phyloP scores from a whole-genome alignment of 371 early-diverging fungal species.

The Rhizopus sp. region DNA sequence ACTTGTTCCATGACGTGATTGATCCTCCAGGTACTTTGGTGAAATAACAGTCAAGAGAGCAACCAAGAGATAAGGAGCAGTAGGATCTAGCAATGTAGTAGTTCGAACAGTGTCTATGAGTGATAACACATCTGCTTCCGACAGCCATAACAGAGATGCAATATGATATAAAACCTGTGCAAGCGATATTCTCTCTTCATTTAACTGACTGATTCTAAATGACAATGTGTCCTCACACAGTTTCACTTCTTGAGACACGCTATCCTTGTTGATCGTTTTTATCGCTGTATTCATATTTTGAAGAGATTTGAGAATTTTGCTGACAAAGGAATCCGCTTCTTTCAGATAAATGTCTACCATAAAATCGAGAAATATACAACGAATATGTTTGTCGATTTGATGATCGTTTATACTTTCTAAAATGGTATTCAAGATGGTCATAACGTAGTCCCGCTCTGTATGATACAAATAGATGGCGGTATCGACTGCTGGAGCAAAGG shows the following conservation, averaged over 20 bases:
- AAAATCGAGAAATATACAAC: conserved; percentile 38
- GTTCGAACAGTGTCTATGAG: conserved; percentile 12
- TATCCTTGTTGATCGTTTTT: not conserved
- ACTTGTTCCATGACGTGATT: not conserved
- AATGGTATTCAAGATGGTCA: conserved; percentile 66
- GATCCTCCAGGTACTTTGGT: not conserved
- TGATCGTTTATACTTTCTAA: conserved; percentile 57
- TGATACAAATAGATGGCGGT: conserved; percentile 73
- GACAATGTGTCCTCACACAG: not conserved
- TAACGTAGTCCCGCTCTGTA: conserved; percentile 66
- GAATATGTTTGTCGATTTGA: conserved; percentile 47
- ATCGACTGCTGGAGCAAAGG: conserved; percentile 62
- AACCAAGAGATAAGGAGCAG: conserved; percentile 19
- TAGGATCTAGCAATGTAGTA: conserved; percentile 14
- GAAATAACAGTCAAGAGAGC: conserved; percentile 21
- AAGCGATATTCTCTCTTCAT: conserved; percentile 24
- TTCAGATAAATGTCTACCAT: conserved; percentile 24
- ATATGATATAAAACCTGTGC: conserved; percentile 25
- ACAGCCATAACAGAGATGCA: conserved; percentile 21
- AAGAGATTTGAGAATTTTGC: conserved; percentile 11
- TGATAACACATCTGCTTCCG: conserved; percentile 15
- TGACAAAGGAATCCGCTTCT: not conserved
- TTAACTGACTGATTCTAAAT: conserved; percentile 14
- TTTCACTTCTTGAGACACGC: conserved; percentile 7
- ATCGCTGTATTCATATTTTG: conserved; percentile 5